phyloP scores from a whole-genome alignment of 495 filamentous ascomycete species.

The Tuber microsphaerosporum region DNA sequence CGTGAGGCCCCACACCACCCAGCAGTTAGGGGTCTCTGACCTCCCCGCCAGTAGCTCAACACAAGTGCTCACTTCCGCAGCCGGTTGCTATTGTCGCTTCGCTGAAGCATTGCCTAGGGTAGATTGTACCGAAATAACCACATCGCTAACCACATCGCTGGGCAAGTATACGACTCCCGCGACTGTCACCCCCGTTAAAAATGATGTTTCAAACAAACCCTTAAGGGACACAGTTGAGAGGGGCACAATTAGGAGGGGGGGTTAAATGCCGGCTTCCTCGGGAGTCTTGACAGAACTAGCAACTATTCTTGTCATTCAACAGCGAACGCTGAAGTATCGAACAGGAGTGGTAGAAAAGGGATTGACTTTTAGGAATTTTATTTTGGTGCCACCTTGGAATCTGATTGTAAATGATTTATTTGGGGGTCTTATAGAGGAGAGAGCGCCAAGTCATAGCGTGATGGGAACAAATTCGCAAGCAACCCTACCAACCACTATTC shows the following conservation, averaged over 20 bases:
- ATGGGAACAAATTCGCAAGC: conserved; percentile 29
- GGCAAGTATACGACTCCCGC: conserved; percentile 88
- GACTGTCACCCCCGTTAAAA: conserved; percentile 51
- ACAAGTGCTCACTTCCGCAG: too few species aligned
- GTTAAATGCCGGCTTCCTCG: conserved; percentile 36
- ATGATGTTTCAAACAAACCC: conserved; percentile 3
- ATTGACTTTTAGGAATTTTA: conserved; percentile 17
- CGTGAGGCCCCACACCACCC: too few species aligned
- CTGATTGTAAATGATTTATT: conserved; percentile 23
- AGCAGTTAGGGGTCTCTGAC: too few species aligned
- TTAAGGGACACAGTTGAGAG: conserved; percentile 6
- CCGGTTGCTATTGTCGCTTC: not conserved
- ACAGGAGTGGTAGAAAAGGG: conserved; percentile 11
- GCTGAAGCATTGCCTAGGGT: conserved; percentile 74
- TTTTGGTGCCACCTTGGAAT: conserved; percentile 19
- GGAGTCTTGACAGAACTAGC: conserved; percentile 34
- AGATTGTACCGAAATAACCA: conserved; percentile 87
- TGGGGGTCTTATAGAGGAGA: conserved; percentile 9
- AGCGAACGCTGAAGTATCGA: conserved; percentile 8
- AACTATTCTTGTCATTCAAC: conserved; percentile 26
- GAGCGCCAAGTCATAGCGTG: conserved; percentile 34
- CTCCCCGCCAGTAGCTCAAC: too few species aligned
- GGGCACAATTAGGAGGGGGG: conserved; percentile 6
- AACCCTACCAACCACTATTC: not conserved
- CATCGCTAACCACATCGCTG: conserved; percentile 85